These are phyloP conservation scores for Epichloe sylvatica DNA, from an alignment of 2,329 filamentous ascomycete species.

Conservation along the genomic window DNA sequence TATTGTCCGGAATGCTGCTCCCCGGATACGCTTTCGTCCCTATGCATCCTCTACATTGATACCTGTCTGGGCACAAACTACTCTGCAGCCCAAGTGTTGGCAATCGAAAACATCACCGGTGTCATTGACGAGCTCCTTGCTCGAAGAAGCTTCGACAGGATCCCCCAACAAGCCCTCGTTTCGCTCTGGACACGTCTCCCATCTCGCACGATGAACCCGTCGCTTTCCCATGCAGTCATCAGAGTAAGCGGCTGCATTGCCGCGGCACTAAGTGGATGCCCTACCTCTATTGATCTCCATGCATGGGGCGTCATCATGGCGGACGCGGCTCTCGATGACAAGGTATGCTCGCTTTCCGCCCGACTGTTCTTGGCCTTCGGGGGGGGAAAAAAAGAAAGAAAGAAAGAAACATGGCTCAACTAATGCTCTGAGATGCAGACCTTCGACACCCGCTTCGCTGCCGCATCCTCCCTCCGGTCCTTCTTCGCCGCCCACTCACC, in stretches of 20 bases:
- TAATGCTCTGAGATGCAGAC: constrained; percentile 25
- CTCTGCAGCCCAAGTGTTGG: constrained; percentile 32
- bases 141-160: constrained; percentile 10
- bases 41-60: constrained; percentile 31
- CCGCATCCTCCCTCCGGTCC: constrained; percentile 38
- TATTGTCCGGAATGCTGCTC: constrained; percentile 16
- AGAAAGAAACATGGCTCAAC: not conserved
- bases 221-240: constrained; percentile 35
- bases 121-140: constrained; percentile 28
- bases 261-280: constrained; percentile 16
- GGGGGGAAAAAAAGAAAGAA: accelerated
- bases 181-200: constrained; percentile 28
- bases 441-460: constrained; percentile 51
- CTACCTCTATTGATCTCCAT: constrained; percentile 11
- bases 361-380: too few relatives aligned
- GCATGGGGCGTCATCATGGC: constrained; percentile 38
- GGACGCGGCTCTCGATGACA: constrained; percentile 32
- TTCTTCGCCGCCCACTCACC: constrained; percentile 25
- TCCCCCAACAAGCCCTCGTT: constrained; percentile 22
- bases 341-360: constrained; percentile 20
- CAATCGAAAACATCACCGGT: constrained; percentile 32
- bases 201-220: constrained; percentile 29
- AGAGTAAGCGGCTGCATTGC: constrained; percentile 32
- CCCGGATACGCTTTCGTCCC: constrained; percentile 14
- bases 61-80: constrained; percentile 24